A percentile compares a stretch with the other conserved stretches of the same genome.
These are phyloP conservation scores for Chaetomium olivaceum DNA, from an alignment of 2,329 filamentous ascomycete species.

Conservation along the genomic window DNA sequence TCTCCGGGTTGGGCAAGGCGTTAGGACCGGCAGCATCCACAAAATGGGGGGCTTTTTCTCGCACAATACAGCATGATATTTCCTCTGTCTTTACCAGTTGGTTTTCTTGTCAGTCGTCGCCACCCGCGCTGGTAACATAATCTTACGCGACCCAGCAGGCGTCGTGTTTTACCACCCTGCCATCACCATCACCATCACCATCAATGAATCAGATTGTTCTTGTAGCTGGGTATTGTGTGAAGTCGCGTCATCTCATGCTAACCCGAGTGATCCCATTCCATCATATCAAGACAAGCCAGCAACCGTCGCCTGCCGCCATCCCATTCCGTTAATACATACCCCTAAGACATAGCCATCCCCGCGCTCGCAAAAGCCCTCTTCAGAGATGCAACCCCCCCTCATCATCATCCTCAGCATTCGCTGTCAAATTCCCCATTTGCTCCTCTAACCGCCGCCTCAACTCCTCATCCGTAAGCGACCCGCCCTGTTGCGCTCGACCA, in stretches of 20 bases:
- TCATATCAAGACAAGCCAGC: no score
- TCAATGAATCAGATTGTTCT: slow-evolving; percentile 7
- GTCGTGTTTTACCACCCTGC: not conserved
- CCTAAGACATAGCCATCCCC: not conserved
- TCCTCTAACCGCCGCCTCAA: slow-evolving; percentile 57
- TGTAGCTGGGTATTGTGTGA: slow-evolving; percentile 10
- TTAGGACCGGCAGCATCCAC: slow-evolving; percentile 18
- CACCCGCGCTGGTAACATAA: slow-evolving; percentile 1
- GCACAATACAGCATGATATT: slow-evolving; percentile 6
- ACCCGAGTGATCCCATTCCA: not conserved
- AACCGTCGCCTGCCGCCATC: no score
- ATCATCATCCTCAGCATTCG: slow-evolving; percentile 48
- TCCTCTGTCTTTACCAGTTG: not conserved
- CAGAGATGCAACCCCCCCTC: slow-evolving; percentile 65
- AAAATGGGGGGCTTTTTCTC: slow-evolving; percentile 12
- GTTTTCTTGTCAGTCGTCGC: not conserved
- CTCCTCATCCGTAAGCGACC: slow-evolving; percentile 59
- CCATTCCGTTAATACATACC: no score
- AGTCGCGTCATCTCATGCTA: not conserved
- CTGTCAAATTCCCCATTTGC: slow-evolving; percentile 49
- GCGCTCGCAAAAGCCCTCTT: not conserved
- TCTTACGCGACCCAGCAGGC: slow-evolving; percentile 6
- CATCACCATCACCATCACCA: slow-evolving; percentile 2
- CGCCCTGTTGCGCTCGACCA: slow-evolving; percentile 38
- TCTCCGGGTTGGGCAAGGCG: slow-evolving; percentile 12